Base-by-base conservation (phyloP, 2,329 filamentous ascomycete genomes). In the Triangularia verruculosa region DNA sequence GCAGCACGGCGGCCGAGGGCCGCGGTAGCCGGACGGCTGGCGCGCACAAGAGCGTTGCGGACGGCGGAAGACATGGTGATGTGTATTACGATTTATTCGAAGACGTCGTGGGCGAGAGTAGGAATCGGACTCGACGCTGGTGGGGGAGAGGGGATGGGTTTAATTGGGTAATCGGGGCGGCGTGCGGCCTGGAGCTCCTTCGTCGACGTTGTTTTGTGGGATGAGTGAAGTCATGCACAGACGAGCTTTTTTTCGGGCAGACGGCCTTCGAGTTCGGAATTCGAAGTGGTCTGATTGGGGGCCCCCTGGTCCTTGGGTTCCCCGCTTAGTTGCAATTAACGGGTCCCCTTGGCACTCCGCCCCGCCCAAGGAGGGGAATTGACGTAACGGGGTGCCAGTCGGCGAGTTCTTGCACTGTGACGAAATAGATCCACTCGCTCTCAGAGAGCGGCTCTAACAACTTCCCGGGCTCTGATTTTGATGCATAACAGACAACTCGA, bases 61-160 rank as follows among this genome's bases (percentile, higher is more conserved):
- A 85, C 78, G 74, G 83, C 75, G 70, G 79, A 80, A 70, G 82
- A 78, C 71, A 81, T 79, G 70, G 79, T 77, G 72, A 82, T 77
- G 85, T 78, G 83, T 70, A 73, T 79, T 73, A 24, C 11, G 47
- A 73, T 79, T 72, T 25, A 17, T 55, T 61, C 62, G 39, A 30
- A 27, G 52, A 66, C 52, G 65, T 63, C 20, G 20, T 11, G 12
- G 51, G 20, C 43, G 55, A 30, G 54, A 22, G 43, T 24, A 30
- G 22, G 20, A 17, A 57, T 57, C 51, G 64, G 61, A 53, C 52
- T 66, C 59, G 43, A 57, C 43, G 51, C 25, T 56, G 25, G 51
- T 67, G 64, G 56, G 51, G 30, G 69, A 69, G 64, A 61, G 68
- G 67, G 70, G 70, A 70, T 70, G 66, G 66, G 68, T 68, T 67